These are phyloP conservation scores for Strombidium stylifer DNA, from an alignment of 73 alveolate species.

Conservation along the genomic window DNA sequence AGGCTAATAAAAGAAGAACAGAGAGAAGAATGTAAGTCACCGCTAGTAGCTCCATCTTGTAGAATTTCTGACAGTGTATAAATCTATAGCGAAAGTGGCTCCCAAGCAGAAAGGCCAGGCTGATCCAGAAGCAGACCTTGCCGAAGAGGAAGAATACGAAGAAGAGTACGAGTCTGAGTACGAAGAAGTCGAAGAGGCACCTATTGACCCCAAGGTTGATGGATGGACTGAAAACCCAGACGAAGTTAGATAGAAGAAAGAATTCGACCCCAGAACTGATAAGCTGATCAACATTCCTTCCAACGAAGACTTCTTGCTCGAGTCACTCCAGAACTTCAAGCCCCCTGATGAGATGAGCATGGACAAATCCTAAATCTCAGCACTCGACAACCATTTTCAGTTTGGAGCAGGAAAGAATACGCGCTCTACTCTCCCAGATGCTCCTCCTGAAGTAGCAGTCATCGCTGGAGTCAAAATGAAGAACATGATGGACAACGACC, in stretches of 20 bases:
- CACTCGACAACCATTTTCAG: not conserved
- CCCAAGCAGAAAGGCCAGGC: no score
- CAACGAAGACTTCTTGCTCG: no score
- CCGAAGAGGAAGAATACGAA: not conserved
- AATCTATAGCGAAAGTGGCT: no score
- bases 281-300: not conserved
- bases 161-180: not conserved
- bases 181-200: not conserved
- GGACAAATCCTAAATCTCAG: not conserved
- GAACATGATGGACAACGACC: not conserved
- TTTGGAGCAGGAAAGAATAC: not conserved
- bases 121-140: no score
- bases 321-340: not conserved
- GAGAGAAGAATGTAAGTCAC: no score
- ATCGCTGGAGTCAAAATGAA: not conserved
- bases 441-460: not conserved
- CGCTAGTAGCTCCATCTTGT: no score
- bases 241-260: not conserved
- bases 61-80: no score
- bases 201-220: not conserved
- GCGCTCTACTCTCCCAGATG: no score
- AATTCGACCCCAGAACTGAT: not conserved
- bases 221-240: not conserved
- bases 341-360: not conserved
- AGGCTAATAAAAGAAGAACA: no score